A percentile compares a stretch with the other conserved stretches of the same genome.
These are phyloP conservation scores for Penicillium oxalicum DNA, from an alignment of 2,329 filamentous ascomycete species.

Conservation along the genomic window DNA sequence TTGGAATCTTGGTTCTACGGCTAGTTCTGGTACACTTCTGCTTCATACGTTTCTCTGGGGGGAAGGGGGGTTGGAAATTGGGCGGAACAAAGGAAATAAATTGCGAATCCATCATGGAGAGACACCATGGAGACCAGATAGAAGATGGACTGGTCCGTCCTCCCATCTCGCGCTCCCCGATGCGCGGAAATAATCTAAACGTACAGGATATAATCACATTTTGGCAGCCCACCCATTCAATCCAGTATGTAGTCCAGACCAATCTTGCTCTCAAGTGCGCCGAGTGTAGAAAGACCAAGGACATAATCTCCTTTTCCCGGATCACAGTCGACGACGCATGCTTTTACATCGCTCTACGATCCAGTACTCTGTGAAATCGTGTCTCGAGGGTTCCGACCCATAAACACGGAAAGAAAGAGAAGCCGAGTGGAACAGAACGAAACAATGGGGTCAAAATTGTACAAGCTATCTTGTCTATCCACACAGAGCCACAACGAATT, in stretches of 20 bases:
- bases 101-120: slow-evolving; percentile 24
- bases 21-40: too few species aligned
- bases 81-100: slow-evolving; percentile 32
- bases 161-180: slow-evolving; percentile 25
- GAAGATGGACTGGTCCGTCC: slow-evolving; percentile 22
- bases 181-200: slow-evolving; percentile 36
- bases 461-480: slow-evolving; percentile 43
- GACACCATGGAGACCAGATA: slow-evolving; percentile 23
- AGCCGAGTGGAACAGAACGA: slow-evolving; percentile 29
- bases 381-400: slow-evolving; percentile 3
- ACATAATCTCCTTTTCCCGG: slow-evolving; percentile 14
- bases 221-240: slow-evolving; percentile 17
- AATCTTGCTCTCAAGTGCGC: neutral
- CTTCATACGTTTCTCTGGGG: too few species aligned
- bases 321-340: slow-evolving; percentile 13
- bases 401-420: slow-evolving; percentile 3
- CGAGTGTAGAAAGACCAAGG: neutral
- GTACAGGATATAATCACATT: slow-evolving; percentile 40
- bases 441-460: slow-evolving; percentile 41
- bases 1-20: too few species aligned
- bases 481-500: slow-evolving; percentile 37
- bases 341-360: slow-evolving; percentile 26
- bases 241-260: neutral
- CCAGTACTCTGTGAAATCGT: slow-evolving; percentile 16
- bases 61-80: too few species aligned